Conservation (phyloP, 139 green algal species). For the Edaphochlamys debaryana region DNA sequence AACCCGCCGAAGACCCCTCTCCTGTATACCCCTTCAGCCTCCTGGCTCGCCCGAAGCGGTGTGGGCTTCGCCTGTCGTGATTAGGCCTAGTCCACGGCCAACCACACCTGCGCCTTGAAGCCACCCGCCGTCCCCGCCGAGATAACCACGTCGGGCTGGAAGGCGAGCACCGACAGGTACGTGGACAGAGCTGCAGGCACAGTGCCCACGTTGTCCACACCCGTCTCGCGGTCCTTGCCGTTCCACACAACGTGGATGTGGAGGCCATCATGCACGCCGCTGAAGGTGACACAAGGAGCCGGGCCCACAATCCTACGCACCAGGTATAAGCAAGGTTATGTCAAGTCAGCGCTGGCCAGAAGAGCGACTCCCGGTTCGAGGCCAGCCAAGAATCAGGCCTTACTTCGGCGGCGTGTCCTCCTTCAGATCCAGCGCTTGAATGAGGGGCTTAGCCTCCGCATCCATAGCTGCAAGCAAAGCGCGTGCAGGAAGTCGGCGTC, state of each 20-base stretch:
- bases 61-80: no score
- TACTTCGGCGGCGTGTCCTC: constrained; percentile 64
- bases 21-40: no score
- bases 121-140: constrained; percentile 93
- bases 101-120: constrained; percentile 87
- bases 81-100: no score
- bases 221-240: constrained; percentile 72
- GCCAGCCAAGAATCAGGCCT: neutral
- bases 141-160: constrained; percentile 92
- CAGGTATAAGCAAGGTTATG: neutral
- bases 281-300: constrained; percentile 75
- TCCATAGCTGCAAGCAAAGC: constrained; percentile 88
- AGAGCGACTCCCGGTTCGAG: no score
- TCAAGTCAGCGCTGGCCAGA: no score
- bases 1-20: no score
- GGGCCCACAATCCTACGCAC: constrained; percentile 61
- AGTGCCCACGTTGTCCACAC: constrained; percentile 92
- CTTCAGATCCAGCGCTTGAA: constrained; percentile 73
- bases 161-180: constrained; percentile 83
- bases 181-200: constrained; percentile 85
- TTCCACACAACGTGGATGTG: constrained; percentile 83
- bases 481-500: neutral
- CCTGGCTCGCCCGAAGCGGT: no score
- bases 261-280: constrained; percentile 61
- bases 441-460: constrained; percentile 85